Base-by-base conservation (phyloP, 2,329 filamentous ascomycete genomes). In the Parascedosporium putredinis region DNA sequence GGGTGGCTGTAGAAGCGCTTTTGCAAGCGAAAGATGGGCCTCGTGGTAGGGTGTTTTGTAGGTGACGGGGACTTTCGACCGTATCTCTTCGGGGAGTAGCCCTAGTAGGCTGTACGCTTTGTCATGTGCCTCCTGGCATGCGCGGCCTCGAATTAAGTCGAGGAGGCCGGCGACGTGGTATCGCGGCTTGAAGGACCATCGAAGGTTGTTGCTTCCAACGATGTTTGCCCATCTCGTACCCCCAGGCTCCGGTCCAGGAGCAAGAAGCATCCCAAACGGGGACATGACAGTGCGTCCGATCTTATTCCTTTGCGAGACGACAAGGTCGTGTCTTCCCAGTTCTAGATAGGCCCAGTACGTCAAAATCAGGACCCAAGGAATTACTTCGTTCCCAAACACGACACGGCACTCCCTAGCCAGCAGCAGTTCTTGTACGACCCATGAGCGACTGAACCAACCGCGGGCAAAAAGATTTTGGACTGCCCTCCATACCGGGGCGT, bases 401-500 rank as follows among this genome's bases (percentile, higher is more conserved):
- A 66, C 5, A 58, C 16, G 1, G 59, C 55, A 1, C 31, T 24
- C 0, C 55, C 51, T 36, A 2, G 61, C 56, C 3, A 66, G 52
- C 2, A 57, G 60, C 3, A 58, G 55, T 47, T 62, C 60, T 29
- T 62, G 60, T 22, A 62, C 52, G 49, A 59, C 57, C 60, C 60
- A 63, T 16, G 60, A 56, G 2, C 60, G 57, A 4, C 53, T 40
- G 49, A 62, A 61, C 58, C 60, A 63, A 2, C 54, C 43, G 20
- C 59, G 51, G 5, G 44, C 47, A 43, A 54, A 56, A 25, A 59
- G 36, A 24, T 36, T 18, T n/a, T 40, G 24, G 47, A 25, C 33
- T 12, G 47, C 47, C 4, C 9, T 27, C 45, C 23, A 47, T 12
- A 27, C n/a, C 23, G 33, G 33, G 33, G n/a, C 33, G 20, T 36